Evolutionary conservation across 2,329 filamentous ascomycete species (phyloP), one percentile per base, ranked within the genome.

Genomic region (Aspergillus puulaauensis): DNA sequence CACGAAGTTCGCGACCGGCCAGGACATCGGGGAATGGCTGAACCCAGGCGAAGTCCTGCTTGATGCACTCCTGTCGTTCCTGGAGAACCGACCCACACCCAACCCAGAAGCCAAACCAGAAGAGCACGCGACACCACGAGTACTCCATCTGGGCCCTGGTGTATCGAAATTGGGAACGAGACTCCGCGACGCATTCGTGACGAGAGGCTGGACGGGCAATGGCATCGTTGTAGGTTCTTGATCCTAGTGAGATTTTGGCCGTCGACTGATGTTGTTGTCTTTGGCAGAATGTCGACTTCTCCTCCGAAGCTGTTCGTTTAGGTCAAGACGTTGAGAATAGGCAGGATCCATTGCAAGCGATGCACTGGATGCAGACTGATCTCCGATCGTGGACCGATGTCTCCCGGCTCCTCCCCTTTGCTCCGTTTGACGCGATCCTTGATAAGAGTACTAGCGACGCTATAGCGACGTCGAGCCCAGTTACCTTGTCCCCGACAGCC

Each of bases 381-480:
- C 54, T 74, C 6, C 67, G 70, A 23, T 68, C 66, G 0, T 75
- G 73, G 73, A 46, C 57, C 4, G 64, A 73, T 40, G 60, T 74
- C 15, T 61, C 66, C n/a, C 33, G 40, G 8, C 54, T 74, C 15
- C n/a, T 55, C 5, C 49, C 40, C 1, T 64, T 68, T 45, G 68
- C 64, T 1, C 71, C 72, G 0, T 72, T 74, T 41, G 70, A 73
- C 21, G 65, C 71, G 33, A 62, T 75, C 15, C 50, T 74, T 1
- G 73, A 75, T 52, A 75, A 75, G 57, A 73, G 72, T 54, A 75
- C 73, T 1, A 72, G 69, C 58, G 73, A 75, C 49, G 69, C 73
- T n/a, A 73, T 75, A 45, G 68, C 71, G 5, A 75, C 73, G 2
- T 64, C 61, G 11, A 43, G 60, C 57, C 27, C 65, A 27, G 33